A percentile compares a stretch with the other conserved stretches of the same genome.
phyloP scores from a whole-genome alignment of 352 stramenopile species.

The Hyaloperonospora arabidopsidis region DNA sequence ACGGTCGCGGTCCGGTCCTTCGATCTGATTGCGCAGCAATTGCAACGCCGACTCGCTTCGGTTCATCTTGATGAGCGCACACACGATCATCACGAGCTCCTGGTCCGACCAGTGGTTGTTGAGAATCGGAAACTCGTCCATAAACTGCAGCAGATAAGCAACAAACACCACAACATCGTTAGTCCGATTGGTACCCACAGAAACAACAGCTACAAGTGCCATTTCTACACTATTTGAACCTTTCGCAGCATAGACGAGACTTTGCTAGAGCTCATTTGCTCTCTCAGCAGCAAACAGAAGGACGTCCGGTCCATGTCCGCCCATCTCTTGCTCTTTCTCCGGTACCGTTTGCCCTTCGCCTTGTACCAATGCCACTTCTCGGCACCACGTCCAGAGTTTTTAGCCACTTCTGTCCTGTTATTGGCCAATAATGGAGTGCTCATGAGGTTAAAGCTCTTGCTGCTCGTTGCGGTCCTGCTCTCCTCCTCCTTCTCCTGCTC shows the following conservation, averaged over 20 bases:
- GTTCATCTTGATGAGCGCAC: slow-evolving; percentile 69
- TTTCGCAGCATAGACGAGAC: slow-evolving; percentile 52
- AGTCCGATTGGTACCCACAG: background rate
- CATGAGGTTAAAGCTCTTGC: slow-evolving; percentile 22
- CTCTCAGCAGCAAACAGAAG: slow-evolving; percentile 49
- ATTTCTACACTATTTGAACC: slow-evolving; percentile 8
- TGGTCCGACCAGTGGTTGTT: slow-evolving; percentile 57
- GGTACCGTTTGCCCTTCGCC: slow-evolving; percentile 7
- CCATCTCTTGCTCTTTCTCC: slow-evolving; percentile 34
- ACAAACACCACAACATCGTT: slow-evolving; percentile 3
- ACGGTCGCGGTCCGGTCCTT: slow-evolving; percentile 38
- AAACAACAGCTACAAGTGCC: background rate
- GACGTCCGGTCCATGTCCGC: slow-evolving; percentile 51
- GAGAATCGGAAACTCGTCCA: slow-evolving; percentile 59
- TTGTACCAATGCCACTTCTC: slow-evolving; percentile 6
- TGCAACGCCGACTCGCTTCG: slow-evolving; percentile 45
- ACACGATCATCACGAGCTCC: slow-evolving; percentile 69
- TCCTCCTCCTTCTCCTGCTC: slow-evolving; percentile 6
- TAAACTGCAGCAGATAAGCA: slow-evolving; percentile 29
- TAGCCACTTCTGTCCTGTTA: too few relatives aligned
- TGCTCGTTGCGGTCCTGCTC: slow-evolving; percentile 14
- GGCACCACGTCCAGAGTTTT: background rate
- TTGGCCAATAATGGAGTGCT: background rate
- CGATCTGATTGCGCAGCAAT: slow-evolving; percentile 57
- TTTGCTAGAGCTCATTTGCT: slow-evolving; percentile 45